These are phyloP conservation scores for Plectranthus barbatus DNA, from an alignment of 257 asterid species.

Conservation along the genomic window DNA sequence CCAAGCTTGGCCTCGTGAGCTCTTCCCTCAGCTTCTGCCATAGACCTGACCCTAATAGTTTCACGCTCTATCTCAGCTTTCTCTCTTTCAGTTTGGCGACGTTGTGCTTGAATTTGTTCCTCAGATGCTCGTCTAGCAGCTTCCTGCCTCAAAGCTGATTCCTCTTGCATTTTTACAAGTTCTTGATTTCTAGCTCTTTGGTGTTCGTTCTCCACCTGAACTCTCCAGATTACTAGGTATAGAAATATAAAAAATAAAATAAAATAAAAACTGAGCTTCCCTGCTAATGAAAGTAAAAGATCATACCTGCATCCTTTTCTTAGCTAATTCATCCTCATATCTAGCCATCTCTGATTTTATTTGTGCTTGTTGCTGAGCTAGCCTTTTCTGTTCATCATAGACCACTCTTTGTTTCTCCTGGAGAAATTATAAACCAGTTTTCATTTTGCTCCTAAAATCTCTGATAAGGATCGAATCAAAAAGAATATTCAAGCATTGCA, in stretches of 20 bases:
- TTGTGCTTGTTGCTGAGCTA: conserved; percentile 81
- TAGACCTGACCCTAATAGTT: conserved; percentile 62
- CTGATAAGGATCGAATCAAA: not conserved
- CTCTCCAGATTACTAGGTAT: conserved; percentile 5
- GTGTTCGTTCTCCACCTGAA: conserved; percentile 83
- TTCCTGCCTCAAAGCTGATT: conserved; percentile 85
- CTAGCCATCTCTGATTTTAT: conserved; percentile 79
- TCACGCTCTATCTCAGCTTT: conserved; percentile 87
- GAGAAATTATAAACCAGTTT: conserved; percentile 16
- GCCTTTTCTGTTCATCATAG: conserved; percentile 76
- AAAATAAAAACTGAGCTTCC: not conserved
- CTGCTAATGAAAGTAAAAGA: conserved; percentile 1
- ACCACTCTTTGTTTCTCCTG: conserved; percentile 80
- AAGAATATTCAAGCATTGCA: not conserved
- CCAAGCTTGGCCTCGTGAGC: conserved; percentile 93
- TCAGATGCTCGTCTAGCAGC: conserved; percentile 91
- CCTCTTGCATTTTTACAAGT: conserved; percentile 93
- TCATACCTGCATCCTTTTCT: conserved; percentile 89
- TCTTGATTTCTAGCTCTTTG: conserved; percentile 87
- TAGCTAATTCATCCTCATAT: conserved; percentile 85
- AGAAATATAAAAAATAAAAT: not conserved
- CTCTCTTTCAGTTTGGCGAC: conserved; percentile 76
- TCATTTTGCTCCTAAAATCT: not conserved
- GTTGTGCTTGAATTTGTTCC: conserved; percentile 94
- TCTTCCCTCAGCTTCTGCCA: conserved; percentile 95